Base-by-base conservation (phyloP, 73 alveolate genomes). In the Tetrahymena borealis region DNA sequence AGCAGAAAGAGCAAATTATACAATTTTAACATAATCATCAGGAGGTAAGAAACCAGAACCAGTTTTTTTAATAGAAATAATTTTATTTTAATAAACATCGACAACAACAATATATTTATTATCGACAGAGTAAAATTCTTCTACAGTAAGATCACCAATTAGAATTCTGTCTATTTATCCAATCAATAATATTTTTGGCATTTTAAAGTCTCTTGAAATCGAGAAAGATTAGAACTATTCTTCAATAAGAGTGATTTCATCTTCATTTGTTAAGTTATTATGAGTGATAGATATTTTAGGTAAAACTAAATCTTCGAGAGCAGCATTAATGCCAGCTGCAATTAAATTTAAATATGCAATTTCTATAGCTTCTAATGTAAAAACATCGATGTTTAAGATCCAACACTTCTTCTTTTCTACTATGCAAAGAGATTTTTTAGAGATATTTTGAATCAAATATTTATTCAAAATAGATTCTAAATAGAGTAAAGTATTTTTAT, bases 41-140 rank as follows among this genome's bases (percentile, higher is more conserved):
- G 85, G 85, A 60, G 85, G 85, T 60, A 60, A 60, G 85, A 60
- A 60, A 60, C 85, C 85, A 18, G 85, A 60, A 24, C 85, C 85
- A 60, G 85, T 60, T 20, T 60, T 60, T 60, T 60, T 60, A 60
- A 60, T 60, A 0, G 85, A 60, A 60, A 60, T 60, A 60, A 60
- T 60, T 60, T 60, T 60, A 35, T 60, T 60, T 60, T 60, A 13
- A 60, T 60, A 60, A n/a, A 60, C 35, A 60, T 60, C 85, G 28
- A 60, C 85, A 60, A 60, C 85, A 60, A 60, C 85, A 60, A 60
- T 60, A n/a, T 60, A 60, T 28, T 60, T 60, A 15, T 60, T 60
- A 24, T 60, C 85, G 9, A 60, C 85, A 2, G 85, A 60, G 13
- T 60, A 60, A n/a, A 24, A 60, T n/a, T 60, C 85, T n/a, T 60